These are phyloP conservation scores for Takashimella tepidaria DNA, from an alignment of 1,284 basidiomycete species.

Conservation along the genomic window DNA sequence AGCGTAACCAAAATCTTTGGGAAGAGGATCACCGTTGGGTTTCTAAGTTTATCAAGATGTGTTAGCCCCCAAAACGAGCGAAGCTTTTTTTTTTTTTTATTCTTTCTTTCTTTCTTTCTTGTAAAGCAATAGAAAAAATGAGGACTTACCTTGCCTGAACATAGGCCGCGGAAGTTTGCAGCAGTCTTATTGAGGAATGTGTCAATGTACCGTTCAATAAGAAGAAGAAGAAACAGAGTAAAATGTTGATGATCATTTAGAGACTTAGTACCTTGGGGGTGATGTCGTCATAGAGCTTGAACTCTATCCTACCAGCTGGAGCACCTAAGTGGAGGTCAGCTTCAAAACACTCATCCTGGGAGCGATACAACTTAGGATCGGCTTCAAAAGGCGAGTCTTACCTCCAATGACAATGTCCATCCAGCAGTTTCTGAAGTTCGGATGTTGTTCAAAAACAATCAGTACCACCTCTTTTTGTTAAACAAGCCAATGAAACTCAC, in stretches of 20 bases:
- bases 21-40: constrained; percentile 23
- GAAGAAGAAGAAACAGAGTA: too few relatives aligned
- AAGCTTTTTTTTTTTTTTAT: too few relatives aligned
- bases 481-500: constrained; percentile 4
- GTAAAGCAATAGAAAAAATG: too few relatives aligned
- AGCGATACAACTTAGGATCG: background rate
- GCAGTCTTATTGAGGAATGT: too few relatives aligned
- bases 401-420: constrained; percentile 36
- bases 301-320: constrained; percentile 42
- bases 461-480: too few relatives aligned
- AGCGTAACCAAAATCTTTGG: constrained; percentile 59
- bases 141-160: constrained; percentile 50
- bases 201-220: too few relatives aligned
- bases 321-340: constrained; percentile 11
- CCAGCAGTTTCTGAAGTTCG: constrained; percentile 28
- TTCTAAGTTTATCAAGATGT: constrained; percentile 22
- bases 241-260: too few relatives aligned
- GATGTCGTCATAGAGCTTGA: constrained; percentile 49
- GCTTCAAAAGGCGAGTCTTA: constrained; percentile 8
- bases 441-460: too few relatives aligned
- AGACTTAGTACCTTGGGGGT: constrained; percentile 34
- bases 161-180: constrained; percentile 59
- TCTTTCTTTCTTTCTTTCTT: too few relatives aligned
- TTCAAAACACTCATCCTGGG: constrained; percentile 2
- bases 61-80: too few relatives aligned